Conservation (phyloP, 1,284 basidiomycete genomes). For the Porodaedalea pini region DNA sequence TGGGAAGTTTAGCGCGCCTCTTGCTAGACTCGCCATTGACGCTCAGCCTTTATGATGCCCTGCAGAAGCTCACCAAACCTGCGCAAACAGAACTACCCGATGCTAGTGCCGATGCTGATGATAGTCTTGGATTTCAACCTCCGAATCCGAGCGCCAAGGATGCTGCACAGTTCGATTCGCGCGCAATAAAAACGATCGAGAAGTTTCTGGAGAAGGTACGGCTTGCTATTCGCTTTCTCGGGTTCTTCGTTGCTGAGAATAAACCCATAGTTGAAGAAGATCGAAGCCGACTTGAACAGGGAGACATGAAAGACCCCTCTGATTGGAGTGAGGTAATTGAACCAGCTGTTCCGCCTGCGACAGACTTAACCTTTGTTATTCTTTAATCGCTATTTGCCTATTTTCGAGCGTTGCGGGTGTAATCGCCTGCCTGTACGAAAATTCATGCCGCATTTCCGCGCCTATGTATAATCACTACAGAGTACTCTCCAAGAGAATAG, state of each 20-base stretch:
- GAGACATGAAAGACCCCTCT: too few species aligned
- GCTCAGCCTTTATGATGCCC: conserved; percentile 9
- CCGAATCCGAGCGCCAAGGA: neutral
- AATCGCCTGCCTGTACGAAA: too few species aligned
- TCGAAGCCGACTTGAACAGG: neutral
- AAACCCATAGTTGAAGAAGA: neutral
- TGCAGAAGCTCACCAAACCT: neutral
- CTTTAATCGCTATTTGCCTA: too few species aligned
- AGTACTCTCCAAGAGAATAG: too few species aligned
- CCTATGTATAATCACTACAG: too few species aligned
- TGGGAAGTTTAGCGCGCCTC: neutral
- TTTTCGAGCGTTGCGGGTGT: too few species aligned
- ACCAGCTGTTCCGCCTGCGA: too few species aligned
- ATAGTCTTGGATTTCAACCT: neutral
- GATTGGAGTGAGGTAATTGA: too few species aligned
- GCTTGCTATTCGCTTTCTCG: neutral
- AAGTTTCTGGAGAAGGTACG: conserved; percentile 11
- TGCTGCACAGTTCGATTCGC: neutral
- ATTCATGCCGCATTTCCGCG: too few species aligned
- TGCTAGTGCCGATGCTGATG: neutral
- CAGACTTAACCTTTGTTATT: too few species aligned
- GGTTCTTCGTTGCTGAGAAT: neutral
- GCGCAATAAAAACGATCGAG: neutral
- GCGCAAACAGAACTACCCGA: neutral
- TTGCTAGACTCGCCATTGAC: conserved; percentile 13